Percentiles rank a stretch among this genome's conserved stretches.
phyloP scores from a whole-genome alignment of 768 basidiomycete species.

The Antrodiella citrinella region DNA sequence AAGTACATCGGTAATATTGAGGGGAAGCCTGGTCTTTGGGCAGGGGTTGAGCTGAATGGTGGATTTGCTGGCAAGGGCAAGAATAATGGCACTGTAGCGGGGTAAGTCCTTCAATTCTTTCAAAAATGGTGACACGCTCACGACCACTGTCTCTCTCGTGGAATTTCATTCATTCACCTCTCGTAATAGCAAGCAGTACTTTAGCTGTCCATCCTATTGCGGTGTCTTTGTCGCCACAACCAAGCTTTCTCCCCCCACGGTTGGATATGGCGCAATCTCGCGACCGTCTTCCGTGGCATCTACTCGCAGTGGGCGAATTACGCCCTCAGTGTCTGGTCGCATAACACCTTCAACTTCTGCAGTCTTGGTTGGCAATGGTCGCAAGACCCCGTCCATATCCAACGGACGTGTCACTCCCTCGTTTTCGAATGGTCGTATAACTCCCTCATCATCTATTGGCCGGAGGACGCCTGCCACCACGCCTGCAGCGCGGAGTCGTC shows the following conservation, averaged over 20 bases:
- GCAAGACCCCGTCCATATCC: slow-evolving; percentile 49
- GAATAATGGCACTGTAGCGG: slow-evolving; percentile 84
- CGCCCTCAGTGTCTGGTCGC: slow-evolving; percentile 37
- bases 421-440: slow-evolving; percentile 16
- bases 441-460: slow-evolving; percentile 38
- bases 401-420: slow-evolving; percentile 35
- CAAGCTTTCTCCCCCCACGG: slow-evolving; percentile 76
- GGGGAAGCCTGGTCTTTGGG: slow-evolving; percentile 87
- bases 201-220: slow-evolving; percentile 73
- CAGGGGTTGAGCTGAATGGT: slow-evolving; percentile 83
- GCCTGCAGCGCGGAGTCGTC: slow-evolving; percentile 12
- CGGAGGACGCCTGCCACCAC: slow-evolving; percentile 37
- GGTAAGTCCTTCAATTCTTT: slow-evolving; percentile 48
- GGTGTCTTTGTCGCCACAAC: slow-evolving; percentile 84
- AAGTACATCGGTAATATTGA: slow-evolving; percentile 80
- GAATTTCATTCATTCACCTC: slow-evolving; percentile 7
- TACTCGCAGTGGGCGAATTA: slow-evolving; percentile 40
- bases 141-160: slow-evolving; percentile 3
- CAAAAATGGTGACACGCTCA: too few species aligned
- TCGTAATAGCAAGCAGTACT: slow-evolving; percentile 75
- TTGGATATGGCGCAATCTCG: slow-evolving; percentile 39
- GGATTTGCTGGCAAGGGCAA: slow-evolving; percentile 90
- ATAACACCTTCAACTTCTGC: slow-evolving; percentile 35
- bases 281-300: slow-evolving; percentile 81
- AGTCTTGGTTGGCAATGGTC: slow-evolving; percentile 31